A percentile compares a stretch with the other conserved stretches of the same genome.
Conservation (phyloP, 345 rosid species). For the Passiflora organensis region DNA sequence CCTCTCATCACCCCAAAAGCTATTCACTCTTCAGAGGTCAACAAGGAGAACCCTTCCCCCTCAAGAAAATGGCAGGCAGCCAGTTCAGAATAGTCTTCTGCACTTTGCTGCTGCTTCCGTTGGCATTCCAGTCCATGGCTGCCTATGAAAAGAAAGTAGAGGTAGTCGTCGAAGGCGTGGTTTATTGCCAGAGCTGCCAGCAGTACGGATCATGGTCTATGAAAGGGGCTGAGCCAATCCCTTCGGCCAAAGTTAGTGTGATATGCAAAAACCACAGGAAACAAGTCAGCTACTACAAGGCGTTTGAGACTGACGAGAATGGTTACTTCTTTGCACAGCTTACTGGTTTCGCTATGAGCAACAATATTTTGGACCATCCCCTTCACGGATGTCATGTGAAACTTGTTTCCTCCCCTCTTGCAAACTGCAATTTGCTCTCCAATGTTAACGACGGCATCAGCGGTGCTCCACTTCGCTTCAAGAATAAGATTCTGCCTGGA, state of each 20-base stretch:
- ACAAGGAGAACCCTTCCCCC: too few relatives aligned
- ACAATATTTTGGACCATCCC: conserved; percentile 62
- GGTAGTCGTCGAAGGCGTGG: conserved; percentile 73
- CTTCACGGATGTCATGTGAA: conserved; percentile 72
- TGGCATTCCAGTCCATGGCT: conserved; percentile 15
- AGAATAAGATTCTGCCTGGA: conserved; percentile 49
- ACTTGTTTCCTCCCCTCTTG: conserved; percentile 64
- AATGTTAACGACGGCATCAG: conserved; percentile 64
- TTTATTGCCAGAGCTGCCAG: conserved; percentile 76
- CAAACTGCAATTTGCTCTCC: conserved; percentile 59
- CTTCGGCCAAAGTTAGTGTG: conserved; percentile 63
- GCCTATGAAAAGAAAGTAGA: conserved; percentile 36
- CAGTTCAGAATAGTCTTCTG: conserved; percentile 20
- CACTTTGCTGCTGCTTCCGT: conserved; percentile 26
- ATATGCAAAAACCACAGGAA: conserved; percentile 54
- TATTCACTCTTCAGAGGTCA: too few relatives aligned
- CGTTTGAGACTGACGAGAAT: conserved; percentile 41
- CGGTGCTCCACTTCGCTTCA: conserved; percentile 56
- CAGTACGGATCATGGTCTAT: conserved; percentile 65
- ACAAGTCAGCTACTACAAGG: conserved; percentile 61
- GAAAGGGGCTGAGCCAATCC: conserved; percentile 57
- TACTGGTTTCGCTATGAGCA: conserved; percentile 41
- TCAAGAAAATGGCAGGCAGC: conserved; percentile 35
- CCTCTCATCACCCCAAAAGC: too few relatives aligned
- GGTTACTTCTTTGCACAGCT: conserved; percentile 80